These are phyloP conservation scores for Saturnispora dispora DNA, from an alignment of 805 yeast genomes.

Conservation along the genomic window DNA sequence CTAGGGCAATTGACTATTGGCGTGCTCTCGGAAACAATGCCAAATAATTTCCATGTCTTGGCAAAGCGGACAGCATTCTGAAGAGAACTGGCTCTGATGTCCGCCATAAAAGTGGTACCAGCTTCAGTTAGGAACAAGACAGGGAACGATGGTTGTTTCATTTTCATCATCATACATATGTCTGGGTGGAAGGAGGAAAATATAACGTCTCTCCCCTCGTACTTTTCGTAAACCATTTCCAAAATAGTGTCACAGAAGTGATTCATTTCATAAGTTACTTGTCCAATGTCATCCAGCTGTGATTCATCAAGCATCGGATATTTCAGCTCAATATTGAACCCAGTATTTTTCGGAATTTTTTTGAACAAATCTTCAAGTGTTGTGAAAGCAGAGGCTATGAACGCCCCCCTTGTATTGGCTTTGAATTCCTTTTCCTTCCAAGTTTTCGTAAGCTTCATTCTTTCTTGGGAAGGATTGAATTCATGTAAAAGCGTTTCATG, in stretches of 20 bases:
- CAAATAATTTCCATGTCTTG: constrained; percentile 81
- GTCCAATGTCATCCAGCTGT: constrained; percentile 80
- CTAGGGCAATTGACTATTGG: constrained; percentile 87
- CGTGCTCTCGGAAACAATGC: constrained; percentile 82
- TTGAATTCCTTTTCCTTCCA: constrained; percentile 80
- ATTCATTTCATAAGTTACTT: constrained; percentile 73
- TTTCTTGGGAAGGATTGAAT: constrained; percentile 35
- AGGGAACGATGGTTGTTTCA: constrained; percentile 92
- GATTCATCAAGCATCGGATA: constrained; percentile 95
- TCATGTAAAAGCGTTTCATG: constrained; percentile 22
- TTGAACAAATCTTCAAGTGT: constrained; percentile 77
- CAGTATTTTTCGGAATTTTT: constrained; percentile 73
- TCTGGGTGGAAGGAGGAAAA: constrained; percentile 95
- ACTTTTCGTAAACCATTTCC: constrained; percentile 67
- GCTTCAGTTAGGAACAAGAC: constrained; percentile 83
- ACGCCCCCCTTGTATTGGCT: constrained; percentile 84
- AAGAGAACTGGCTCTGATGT: constrained; percentile 74
- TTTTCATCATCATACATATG: constrained; percentile 70
- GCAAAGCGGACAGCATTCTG: constrained; percentile 91
- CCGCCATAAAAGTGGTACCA: constrained; percentile 83
- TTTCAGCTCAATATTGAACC: constrained; percentile 90
- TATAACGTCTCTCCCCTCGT: constrained; percentile 73
- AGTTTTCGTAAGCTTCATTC: constrained; percentile 83
- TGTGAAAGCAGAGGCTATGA: constrained; percentile 87
- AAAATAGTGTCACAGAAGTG: constrained; percentile 83